Evolutionary conservation across 768 basidiomycete genomes (phyloP).

Genomic region (Xerocomus spinulosus): DNA sequence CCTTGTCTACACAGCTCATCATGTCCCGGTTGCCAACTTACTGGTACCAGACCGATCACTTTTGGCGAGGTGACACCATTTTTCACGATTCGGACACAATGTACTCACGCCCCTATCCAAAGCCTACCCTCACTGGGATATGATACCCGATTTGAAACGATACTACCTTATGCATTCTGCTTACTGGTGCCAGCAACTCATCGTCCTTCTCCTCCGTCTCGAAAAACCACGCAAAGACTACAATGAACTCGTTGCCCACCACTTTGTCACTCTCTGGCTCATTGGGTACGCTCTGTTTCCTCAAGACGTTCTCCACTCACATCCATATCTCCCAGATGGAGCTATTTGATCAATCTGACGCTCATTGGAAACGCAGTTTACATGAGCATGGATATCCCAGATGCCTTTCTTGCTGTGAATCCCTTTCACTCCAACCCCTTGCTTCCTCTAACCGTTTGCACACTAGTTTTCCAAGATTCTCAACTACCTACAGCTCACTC

Average conservation of each 20-base stretch:
- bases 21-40: constrained; percentile 80
- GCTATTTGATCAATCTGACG: constrained; percentile 75
- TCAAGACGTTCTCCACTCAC: not conserved
- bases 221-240: constrained; percentile 97
- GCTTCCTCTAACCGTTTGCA: not conserved
- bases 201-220: constrained; percentile 76
- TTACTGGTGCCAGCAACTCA: constrained; percentile 92
- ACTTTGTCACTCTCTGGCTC: constrained; percentile 92
- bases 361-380: constrained; percentile 88
- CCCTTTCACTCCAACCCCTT: not conserved
- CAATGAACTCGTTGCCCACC: constrained; percentile 81
- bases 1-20: constrained; percentile 53
- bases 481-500: constrained; percentile 77
- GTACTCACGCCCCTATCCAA: not conserved
- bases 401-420: constrained; percentile 79
- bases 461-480: constrained; percentile 75
- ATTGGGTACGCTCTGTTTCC: constrained; percentile 54
- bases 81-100: not conserved
- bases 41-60: constrained; percentile 80
- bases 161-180: constrained; percentile 93
- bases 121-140: constrained; percentile 90
- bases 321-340: constrained; percentile 54
- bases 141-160: constrained; percentile 78
- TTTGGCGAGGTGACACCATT: constrained; percentile 69
- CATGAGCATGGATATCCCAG: constrained; percentile 96